A percentile compares a stretch with the other conserved stretches of the same genome.
Conservation (phyloP, 768 basidiomycete species). For the Suillus placidus region DNA sequence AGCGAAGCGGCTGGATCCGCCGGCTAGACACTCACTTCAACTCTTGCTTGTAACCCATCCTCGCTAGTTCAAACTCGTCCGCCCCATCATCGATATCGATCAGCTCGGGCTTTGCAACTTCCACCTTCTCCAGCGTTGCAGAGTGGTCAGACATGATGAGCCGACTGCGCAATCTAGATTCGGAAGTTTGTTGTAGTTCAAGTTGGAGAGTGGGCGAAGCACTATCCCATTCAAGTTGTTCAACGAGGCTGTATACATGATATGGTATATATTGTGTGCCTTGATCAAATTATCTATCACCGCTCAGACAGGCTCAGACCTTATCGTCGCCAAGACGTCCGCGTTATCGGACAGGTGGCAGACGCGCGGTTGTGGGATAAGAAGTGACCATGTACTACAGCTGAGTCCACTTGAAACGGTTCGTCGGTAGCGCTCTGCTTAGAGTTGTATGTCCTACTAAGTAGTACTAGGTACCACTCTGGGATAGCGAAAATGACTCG, state of each 20-base stretch:
- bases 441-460: too few species aligned
- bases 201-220: neutral
- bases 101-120: neutral
- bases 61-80: slow-evolving; percentile 65
- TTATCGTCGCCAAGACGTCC: slow-evolving; percentile 2
- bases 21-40: slow-evolving; percentile 45
- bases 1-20: neutral
- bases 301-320: neutral
- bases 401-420: neutral
- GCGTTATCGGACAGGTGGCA: neutral
- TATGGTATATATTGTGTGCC: neutral
- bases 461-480: too few species aligned
- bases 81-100: slow-evolving; percentile 21
- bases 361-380: neutral
- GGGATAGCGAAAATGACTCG: too few species aligned
- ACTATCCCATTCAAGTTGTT: too few species aligned
- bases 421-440: neutral
- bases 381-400: too few species aligned
- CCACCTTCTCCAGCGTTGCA: slow-evolving; percentile 1
- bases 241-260: too few species aligned
- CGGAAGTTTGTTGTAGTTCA: neutral
- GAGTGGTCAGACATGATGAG: slow-evolving; percentile 4
- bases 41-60: slow-evolving; percentile 77
- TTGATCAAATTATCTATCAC: neutral
- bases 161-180: neutral